phyloP scores from a whole-genome alignment of 2,329 filamentous ascomycete species.

The Fusarium palustre region DNA sequence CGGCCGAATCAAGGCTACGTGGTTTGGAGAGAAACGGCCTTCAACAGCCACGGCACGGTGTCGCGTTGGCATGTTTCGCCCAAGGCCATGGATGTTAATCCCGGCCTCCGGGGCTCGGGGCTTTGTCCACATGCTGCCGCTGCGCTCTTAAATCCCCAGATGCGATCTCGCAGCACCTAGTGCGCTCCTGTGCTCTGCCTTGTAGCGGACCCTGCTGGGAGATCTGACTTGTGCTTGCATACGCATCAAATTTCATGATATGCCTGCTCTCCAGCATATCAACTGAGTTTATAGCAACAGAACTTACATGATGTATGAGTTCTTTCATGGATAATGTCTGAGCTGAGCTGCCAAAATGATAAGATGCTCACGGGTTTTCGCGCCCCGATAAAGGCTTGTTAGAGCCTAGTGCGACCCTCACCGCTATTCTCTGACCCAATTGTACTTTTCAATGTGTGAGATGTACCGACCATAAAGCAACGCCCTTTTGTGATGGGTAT shows the following conservation, averaged over 20 bases:
- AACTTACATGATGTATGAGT: constrained; percentile 9
- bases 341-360: constrained; percentile 21
- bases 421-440: constrained; percentile 43
- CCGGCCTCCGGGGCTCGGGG: constrained; percentile 41
- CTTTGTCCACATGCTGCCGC: constrained; percentile 48
- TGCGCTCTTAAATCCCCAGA: constrained; percentile 44
- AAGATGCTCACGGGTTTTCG: constrained; percentile 28
- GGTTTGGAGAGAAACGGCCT: constrained; percentile 11
- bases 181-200: constrained; percentile 47
- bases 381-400: constrained; percentile 41
- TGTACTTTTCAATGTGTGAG: constrained; percentile 41
- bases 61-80: constrained; percentile 38
- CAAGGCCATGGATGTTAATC: constrained; percentile 37
- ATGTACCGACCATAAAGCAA: constrained; percentile 41
- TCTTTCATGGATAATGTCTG: constrained; percentile 10
- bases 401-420: constrained; percentile 46
- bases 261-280: constrained; percentile 26
- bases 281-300: constrained; percentile 14
- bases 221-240: constrained; percentile 48
- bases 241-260: constrained; percentile 41
- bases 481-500: constrained; percentile 38
- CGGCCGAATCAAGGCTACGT: constrained; percentile 25
- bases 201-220: constrained; percentile 40
- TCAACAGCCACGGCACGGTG: constrained; percentile 31
- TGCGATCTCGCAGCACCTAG: constrained; percentile 49